phyloP scores from a whole-genome alignment of 768 basidiomycete genomes.

The Lentinula raphanica region DNA sequence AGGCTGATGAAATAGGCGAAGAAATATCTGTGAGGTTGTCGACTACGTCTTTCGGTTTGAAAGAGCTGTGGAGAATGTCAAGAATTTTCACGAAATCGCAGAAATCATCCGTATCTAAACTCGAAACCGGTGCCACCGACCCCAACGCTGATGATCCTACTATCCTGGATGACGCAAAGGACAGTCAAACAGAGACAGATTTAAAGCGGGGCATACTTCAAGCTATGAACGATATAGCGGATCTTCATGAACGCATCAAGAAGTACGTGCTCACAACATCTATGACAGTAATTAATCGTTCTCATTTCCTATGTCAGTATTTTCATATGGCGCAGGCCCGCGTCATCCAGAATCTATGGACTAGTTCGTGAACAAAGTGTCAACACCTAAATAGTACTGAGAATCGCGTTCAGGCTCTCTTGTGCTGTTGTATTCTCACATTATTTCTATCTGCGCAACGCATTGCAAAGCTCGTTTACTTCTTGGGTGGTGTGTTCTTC shows the following conservation, averaged over 20 bases:
- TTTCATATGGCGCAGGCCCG: slow-evolving; percentile 61
- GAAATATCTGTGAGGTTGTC: slow-evolving; percentile 42
- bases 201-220: slow-evolving; percentile 38
- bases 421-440: slow-evolving; percentile 33
- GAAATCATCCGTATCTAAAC: slow-evolving; percentile 24
- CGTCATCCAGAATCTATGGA: slow-evolving; percentile 43
- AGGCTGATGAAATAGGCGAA: slow-evolving; percentile 49
- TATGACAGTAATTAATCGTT: too few relatives aligned
- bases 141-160: slow-evolving; percentile 13
- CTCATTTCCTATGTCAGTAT: too few relatives aligned
- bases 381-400: slow-evolving; percentile 1
- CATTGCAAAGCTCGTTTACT: slow-evolving; percentile 42
- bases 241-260: slow-evolving; percentile 58
- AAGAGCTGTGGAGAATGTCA: slow-evolving; percentile 52
- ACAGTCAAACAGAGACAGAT: slow-evolving; percentile 33
- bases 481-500: slow-evolving; percentile 45
- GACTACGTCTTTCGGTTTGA: slow-evolving; percentile 39
- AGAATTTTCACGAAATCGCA: slow-evolving; percentile 34
- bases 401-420: slow-evolving; percentile 27
- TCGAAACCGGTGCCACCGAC: slow-evolving; percentile 8
- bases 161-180: slow-evolving; percentile 26
- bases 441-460: slow-evolving; percentile 45
- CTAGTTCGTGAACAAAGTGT: slow-evolving; percentile 28
- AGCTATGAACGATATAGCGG: slow-evolving; percentile 43
- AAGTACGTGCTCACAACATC: slow-evolving; percentile 37